Percentiles rank a stretch among this genome's conserved stretches.
phyloP scores from a whole-genome alignment of 345 rosid genomes.

The Aegle marmelos region DNA sequence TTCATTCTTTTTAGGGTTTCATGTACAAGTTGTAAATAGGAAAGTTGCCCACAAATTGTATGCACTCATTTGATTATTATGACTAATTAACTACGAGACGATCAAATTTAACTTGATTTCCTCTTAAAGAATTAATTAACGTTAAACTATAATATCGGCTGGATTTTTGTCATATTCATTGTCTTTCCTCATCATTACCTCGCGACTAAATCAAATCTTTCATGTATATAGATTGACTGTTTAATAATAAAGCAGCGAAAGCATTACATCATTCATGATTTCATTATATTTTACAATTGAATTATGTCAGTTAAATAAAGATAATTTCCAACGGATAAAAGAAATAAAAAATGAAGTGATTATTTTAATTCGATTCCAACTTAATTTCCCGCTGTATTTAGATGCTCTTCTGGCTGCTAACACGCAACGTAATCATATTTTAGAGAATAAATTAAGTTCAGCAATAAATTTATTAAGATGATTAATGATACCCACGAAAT shows the following conservation, averaged over 20 bases:
- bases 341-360: not conserved
- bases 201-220: not conserved
- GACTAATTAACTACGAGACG: not conserved
- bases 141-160: not conserved
- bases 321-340: not conserved
- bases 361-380: not conserved
- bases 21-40: not conserved
- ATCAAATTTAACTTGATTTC: not conserved
- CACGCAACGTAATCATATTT: not conserved
- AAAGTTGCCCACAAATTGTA: not conserved
- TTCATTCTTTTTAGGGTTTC: not conserved
- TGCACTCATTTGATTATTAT: not conserved
- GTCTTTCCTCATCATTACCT: not conserved
- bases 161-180: not conserved
- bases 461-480: too few species aligned
- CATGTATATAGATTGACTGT: not conserved
- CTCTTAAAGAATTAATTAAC: not conserved
- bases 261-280: not conserved
- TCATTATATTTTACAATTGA: not conserved
- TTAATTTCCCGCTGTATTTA: not conserved
- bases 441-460: not conserved
- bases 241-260: not conserved
- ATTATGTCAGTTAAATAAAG: not conserved
- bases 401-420: not conserved
- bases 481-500: not conserved